Evolutionary conservation across 2,329 filamentous ascomycete species (phyloP), one percentile per base, ranked within the genome.

Genomic region (Orbilia ellipsospora): DNA sequence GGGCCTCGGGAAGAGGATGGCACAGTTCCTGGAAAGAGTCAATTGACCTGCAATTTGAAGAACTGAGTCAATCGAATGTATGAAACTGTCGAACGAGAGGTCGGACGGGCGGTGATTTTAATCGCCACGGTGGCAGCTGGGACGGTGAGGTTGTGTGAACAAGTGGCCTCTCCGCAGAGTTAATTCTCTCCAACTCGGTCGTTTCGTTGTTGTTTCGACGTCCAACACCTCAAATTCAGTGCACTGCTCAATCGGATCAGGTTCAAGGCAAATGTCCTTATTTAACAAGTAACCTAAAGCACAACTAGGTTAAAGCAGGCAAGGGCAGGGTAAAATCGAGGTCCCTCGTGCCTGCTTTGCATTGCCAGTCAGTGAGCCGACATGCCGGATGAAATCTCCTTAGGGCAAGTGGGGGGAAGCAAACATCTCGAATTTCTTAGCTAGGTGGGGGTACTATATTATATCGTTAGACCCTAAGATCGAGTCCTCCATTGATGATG

Each of bases 191-290:
- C 64, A 68, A 61, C 64, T 45, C 16, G 4, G 63, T 56, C 57
- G 62, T 68, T 66, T 59, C 57, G 69, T 66, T 73, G 69, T 73
- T 66, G 69, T 73, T 73, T 73, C 69, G 69, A 73, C 69, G 69
- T 73, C 42, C 48, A 52, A 61, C 51, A 52, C 68, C 60, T 23
- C 23, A 23, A 23, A 73, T 48, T 13, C 55, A 23, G 23, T 31
- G 55, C 60, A 13, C 8, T 31, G 54, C 60, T 23, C 31, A 7
- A 36, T 23, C 45, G 51, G 51, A 10, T 12, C n/a, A 44, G 23
- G 44, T 26, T 48, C n/a, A 20, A 26, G 1, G 31, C 5, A 36
- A 36, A 23, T 4, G 31, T 36, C 3, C 2, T 23, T 7, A n/a
- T n/a, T n/a, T n/a, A n/a, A n/a, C n/a, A 36, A 36, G 31, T 36